phyloP scores from a whole-genome alignment of 1,284 basidiomycete genomes.

The Bjerkandera adusta region DNA sequence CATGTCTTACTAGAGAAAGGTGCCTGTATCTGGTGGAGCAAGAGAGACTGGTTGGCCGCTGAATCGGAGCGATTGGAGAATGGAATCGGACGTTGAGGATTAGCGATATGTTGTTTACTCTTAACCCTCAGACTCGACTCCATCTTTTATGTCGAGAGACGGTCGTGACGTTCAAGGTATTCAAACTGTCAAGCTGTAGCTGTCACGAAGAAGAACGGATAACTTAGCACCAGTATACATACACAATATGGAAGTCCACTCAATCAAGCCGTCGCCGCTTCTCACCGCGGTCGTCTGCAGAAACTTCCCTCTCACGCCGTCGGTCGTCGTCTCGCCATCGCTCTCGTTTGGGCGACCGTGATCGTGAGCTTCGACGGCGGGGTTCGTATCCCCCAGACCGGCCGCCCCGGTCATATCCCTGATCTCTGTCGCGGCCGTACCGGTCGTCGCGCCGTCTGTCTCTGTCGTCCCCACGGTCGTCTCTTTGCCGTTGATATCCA shows the following conservation, averaged over 20 bases:
- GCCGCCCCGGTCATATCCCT: constrained; percentile 14
- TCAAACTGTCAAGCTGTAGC: too few species aligned
- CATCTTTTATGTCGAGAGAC: too few species aligned
- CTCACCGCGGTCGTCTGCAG: constrained; percentile 29
- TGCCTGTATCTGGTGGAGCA: too few species aligned
- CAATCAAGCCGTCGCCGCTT: constrained; percentile 34
- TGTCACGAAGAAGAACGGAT: too few species aligned
- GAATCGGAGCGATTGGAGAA: too few species aligned
- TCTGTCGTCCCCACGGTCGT: constrained; percentile 26
- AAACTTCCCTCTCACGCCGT: constrained; percentile 39
- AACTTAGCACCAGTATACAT: not conserved
- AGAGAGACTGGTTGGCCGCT: too few species aligned
- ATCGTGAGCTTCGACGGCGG: constrained; percentile 18
- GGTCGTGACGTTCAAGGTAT: too few species aligned
- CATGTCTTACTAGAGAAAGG: too few species aligned
- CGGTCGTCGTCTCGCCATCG: constrained; percentile 27
- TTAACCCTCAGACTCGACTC: too few species aligned
- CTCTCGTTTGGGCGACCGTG: constrained; percentile 28
- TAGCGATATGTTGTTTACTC: too few species aligned
- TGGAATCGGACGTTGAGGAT: too few species aligned
- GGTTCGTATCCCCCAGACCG: too few species aligned
- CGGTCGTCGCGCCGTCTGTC: constrained; percentile 28
- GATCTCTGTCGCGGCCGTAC: constrained; percentile 19
- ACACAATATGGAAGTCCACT: not conserved
- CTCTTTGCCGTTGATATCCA: constrained; percentile 19